Percentiles rank a stretch among this genome's conserved stretches.
These are phyloP conservation scores for Geoglossum cookeanum DNA, from an alignment of 2,329 filamentous ascomycete genomes.

Conservation along the genomic window DNA sequence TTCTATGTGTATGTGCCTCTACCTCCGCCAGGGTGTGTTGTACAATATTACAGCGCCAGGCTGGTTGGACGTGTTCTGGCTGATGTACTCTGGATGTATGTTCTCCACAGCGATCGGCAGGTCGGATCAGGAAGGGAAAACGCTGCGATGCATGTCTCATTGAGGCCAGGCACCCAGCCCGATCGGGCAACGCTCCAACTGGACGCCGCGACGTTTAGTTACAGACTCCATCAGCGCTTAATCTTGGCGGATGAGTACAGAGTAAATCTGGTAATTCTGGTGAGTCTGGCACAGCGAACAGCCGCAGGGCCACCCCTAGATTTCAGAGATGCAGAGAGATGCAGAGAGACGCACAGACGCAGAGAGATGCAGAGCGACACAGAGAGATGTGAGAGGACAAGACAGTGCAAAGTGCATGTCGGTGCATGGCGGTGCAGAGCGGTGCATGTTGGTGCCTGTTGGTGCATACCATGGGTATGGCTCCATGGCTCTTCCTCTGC, in stretches of 20 bases:
- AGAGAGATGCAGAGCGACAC: too few species aligned
- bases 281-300: not conserved
- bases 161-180: not conserved
- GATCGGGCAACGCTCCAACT: not conserved
- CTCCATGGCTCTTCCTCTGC: not conserved
- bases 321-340: not conserved
- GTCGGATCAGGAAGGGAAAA: not conserved
- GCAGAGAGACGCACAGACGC: not conserved
- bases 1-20: not conserved
- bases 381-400: too few species aligned
- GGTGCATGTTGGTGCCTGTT: not conserved
- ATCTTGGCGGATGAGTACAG: not conserved
- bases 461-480: not conserved
- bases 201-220: not conserved
- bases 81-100: not conserved
- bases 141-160: not conserved
- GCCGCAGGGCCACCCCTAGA: not conserved
- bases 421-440: too few species aligned
- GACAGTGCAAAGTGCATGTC: too few species aligned
- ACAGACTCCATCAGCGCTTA: not conserved
- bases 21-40: not conserved
- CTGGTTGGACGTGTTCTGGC: not conserved
- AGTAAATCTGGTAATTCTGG: not conserved
- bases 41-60: not conserved
- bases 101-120: not conserved